Evolutionary conservation across 345 rosid species (phyloP).

Genomic region (Pistacia atlantica): DNA sequence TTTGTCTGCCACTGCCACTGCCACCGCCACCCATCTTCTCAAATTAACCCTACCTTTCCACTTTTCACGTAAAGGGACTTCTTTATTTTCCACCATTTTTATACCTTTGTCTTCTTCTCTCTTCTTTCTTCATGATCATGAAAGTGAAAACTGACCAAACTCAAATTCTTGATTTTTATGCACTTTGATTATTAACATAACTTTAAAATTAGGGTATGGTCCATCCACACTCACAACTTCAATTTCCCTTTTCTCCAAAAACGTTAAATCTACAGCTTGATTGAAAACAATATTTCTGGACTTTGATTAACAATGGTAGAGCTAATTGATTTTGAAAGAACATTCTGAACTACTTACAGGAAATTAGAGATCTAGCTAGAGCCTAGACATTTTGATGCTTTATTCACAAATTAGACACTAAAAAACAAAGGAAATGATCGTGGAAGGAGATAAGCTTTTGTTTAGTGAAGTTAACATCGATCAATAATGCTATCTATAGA

Average conservation of each 20-base stretch:
- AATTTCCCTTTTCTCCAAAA: not conserved
- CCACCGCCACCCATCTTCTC: slow-evolving; percentile 26
- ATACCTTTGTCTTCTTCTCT: slow-evolving; percentile 3
- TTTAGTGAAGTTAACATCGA: not conserved
- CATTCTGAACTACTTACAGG: too few species aligned
- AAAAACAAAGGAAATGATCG: not conserved
- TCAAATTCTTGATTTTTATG: not conserved
- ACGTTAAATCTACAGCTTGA: slow-evolving; percentile 5
- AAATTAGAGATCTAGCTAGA: too few species aligned
- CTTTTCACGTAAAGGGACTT: slow-evolving; percentile 5
- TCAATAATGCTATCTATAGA: not conserved
- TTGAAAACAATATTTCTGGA: not conserved
- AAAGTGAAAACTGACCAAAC: not conserved
- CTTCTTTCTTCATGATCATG: not conserved
- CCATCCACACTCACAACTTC: not conserved
- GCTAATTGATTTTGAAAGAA: not conserved
- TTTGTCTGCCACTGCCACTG: slow-evolving; percentile 45
- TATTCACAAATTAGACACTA: not conserved
- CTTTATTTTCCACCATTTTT: not conserved
- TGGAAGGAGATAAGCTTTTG: not conserved
- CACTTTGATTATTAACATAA: not conserved
- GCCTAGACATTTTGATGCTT: not conserved
- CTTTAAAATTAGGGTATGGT: slow-evolving; percentile 6
- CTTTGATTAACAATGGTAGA: too few species aligned
- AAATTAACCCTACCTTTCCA: slow-evolving; percentile 12